Conservation (phyloP, 371 early-diverging fungal species). For the Actinomortierella ambigua region DNA sequence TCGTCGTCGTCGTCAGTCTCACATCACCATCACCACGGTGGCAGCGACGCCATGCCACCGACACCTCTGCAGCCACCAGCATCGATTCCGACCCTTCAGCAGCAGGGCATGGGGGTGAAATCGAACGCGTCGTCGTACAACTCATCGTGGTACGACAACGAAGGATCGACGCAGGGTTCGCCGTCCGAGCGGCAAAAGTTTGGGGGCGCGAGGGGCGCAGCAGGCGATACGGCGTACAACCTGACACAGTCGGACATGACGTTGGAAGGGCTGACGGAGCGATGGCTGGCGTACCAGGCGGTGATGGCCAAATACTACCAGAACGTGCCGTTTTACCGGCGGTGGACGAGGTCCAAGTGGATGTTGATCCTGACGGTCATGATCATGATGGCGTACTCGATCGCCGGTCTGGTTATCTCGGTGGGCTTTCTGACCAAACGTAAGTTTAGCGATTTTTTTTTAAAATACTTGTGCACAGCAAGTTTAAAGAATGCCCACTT, state of each 20-base stretch:
- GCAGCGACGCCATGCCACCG: no score
- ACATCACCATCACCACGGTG: no score
- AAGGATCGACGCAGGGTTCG: no score
- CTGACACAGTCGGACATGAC: conserved; percentile 32
- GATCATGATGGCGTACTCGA: conserved; percentile 23
- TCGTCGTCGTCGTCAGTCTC: no score
- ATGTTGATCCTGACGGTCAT: conserved; percentile 24
- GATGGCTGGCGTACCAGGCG: conserved; percentile 40
- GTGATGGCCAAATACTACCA: conserved; percentile 28
- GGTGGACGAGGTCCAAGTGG: conserved; percentile 45
- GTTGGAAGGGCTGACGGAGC: conserved; percentile 29
- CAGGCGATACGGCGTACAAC: conserved; percentile 15
- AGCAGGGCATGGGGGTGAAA: no score
- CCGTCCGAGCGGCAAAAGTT: no score
- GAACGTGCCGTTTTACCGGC: conserved; percentile 30
- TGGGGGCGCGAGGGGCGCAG: no score
- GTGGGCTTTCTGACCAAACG: conserved; percentile 26
- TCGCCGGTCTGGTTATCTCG: conserved; percentile 16
- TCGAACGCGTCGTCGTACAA: no score
- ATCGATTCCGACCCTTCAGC: no score
- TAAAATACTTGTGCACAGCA: background rate
- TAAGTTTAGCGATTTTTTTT: conserved; percentile 11
- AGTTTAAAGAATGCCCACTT: no score
- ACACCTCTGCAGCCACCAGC: no score
- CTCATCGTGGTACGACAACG: no score